These are phyloP conservation scores for Candida loeiensis DNA, from an alignment of 805 yeast species.

Conservation along the genomic window DNA sequence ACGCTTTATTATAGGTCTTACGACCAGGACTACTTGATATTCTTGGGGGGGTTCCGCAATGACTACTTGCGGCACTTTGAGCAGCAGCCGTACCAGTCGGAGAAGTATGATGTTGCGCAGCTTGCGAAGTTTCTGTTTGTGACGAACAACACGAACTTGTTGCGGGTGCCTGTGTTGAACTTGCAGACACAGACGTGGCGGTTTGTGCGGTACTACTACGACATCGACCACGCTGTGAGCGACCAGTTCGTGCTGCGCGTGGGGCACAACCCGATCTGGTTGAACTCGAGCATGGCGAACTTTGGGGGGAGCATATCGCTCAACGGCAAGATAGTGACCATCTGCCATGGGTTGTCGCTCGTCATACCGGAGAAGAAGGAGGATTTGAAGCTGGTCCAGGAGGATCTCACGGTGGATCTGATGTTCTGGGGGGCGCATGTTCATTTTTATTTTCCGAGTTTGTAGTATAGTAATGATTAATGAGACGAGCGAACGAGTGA, in stretches of 20 bases:
- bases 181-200: conserved; percentile 41
- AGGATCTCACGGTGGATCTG: conserved; percentile 17
- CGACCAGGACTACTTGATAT: conserved; percentile 33
- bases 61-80: conserved; percentile 31
- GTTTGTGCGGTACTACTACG: conserved; percentile 33
- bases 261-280: conserved; percentile 18
- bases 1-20: conserved; percentile 32
- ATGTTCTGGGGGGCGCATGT: conserved; percentile 35
- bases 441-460: conserved; percentile 36
- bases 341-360: conserved; percentile 35
- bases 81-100: conserved; percentile 14
- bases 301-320: conserved; percentile 32
- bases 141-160: conserved; percentile 24
- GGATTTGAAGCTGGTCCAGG: conserved; percentile 20
- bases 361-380: conserved; percentile 31
- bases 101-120: conserved; percentile 33
- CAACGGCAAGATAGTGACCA: conserved; percentile 32
- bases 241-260: conserved; percentile 19
- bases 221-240: conserved; percentile 24
- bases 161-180: conserved; percentile 35
- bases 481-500: background rate
- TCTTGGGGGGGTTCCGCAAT: conserved; percentile 39
- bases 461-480: conserved; percentile 13
- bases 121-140: conserved; percentile 28
- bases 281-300: conserved; percentile 27